A percentile compares a stretch with the other conserved stretches of the same genome.
phyloP scores from a whole-genome alignment of 306 rosid species.

The Quercus glauca region DNA sequence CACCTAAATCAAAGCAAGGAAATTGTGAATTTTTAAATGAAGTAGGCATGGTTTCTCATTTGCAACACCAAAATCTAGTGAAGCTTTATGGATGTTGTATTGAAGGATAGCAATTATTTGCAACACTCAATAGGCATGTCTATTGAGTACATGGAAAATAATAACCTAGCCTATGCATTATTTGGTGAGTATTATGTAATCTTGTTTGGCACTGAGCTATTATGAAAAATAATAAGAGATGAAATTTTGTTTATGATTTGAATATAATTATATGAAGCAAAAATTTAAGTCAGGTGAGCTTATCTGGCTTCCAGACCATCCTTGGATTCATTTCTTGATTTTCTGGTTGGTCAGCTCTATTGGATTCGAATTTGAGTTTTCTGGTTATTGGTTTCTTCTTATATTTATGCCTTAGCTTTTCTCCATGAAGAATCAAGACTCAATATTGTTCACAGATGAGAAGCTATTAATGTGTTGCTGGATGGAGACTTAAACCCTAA shows the following conservation, averaged over 20 bases:
- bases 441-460: constrained; percentile 74
- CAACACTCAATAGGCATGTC: too few relatives aligned
- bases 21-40: constrained; percentile 74
- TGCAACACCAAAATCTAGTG: constrained; percentile 79
- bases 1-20: constrained; percentile 69
- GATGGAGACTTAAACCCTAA: constrained; percentile 65
- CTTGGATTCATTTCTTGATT: background rate
- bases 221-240: background rate
- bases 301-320: background rate
- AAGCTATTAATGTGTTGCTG: constrained; percentile 73
- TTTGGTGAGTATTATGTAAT: constrained; percentile 45
- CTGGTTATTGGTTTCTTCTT: background rate
- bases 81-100: constrained; percentile 71
- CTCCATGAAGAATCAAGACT: constrained; percentile 72
- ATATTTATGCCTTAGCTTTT: constrained; percentile 52
- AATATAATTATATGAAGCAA: too few relatives aligned
- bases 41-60: constrained; percentile 67
- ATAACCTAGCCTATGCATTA: constrained; percentile 65
- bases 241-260: too few relatives aligned
- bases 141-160: constrained; percentile 75
- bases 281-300: background rate
- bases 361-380: background rate
- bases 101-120: constrained; percentile 62
- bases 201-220: background rate
- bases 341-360: background rate